Evolutionary conservation across 768 basidiomycete genomes (phyloP).

Genomic region (Podaxis sp.): DNA sequence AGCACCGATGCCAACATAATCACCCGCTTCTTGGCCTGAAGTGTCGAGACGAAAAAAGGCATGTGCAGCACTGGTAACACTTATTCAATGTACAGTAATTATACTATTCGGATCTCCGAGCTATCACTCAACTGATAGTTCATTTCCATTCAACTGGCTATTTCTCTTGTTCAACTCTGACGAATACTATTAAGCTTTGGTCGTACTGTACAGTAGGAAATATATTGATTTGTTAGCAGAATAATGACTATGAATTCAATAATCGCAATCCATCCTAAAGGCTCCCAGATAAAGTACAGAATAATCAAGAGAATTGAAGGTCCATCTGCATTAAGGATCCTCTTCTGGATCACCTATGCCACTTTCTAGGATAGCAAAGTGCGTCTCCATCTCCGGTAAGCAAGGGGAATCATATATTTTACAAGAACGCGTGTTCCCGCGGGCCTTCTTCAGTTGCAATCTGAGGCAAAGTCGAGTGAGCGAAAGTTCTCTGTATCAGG

Average conservation of each 20-base stretch:
- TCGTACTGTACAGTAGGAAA: constrained; percentile 20
- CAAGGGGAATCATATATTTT: constrained; percentile 99
- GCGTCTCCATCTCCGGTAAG: constrained; percentile 93
- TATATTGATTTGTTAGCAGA: background rate
- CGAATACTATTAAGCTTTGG: constrained; percentile 2
- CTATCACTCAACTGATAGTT: constrained; percentile 37
- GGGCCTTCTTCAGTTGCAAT: constrained; percentile 87
- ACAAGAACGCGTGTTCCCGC: constrained; percentile 90
- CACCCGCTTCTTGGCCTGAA: constrained; percentile 75
- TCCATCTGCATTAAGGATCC: constrained; percentile 47
- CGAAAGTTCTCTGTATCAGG: constrained; percentile 9
- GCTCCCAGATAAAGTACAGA: constrained; percentile 7
- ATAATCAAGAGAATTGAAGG: constrained; percentile 9
- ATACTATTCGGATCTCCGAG: constrained; percentile 23
- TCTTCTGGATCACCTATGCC: constrained; percentile 97
- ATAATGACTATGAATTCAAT: background rate
- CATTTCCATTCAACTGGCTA: constrained; percentile 51
- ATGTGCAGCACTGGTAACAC: constrained; percentile 30
- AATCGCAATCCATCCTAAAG: background rate
- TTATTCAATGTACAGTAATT: constrained; percentile 20
- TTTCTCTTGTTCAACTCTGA: constrained; percentile 1
- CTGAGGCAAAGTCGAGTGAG: constrained; percentile 36
- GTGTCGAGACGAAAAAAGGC: constrained; percentile 21
- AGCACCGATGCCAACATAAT: constrained; percentile 85
- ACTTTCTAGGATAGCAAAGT: constrained; percentile 88